Evolutionary conservation across 768 basidiomycete genomes (phyloP).

Genomic region (Hericium alpestre): DNA sequence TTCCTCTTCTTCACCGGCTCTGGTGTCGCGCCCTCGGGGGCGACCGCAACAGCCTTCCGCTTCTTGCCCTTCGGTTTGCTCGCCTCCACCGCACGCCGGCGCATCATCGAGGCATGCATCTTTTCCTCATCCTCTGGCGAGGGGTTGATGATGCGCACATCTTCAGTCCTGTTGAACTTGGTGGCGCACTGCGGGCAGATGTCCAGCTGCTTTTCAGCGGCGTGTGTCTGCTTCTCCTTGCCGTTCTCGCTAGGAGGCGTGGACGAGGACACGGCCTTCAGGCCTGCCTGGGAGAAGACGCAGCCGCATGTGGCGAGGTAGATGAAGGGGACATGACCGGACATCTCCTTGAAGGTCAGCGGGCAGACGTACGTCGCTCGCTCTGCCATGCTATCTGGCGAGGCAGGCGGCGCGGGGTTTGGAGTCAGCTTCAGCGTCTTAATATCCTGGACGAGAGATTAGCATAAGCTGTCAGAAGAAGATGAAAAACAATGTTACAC

Average conservation of each 20-base stretch:
- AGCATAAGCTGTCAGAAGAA: background rate
- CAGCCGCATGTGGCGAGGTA: slow-evolving; percentile 82
- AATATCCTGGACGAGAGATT: slow-evolving; percentile 51
- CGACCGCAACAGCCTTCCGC: slow-evolving; percentile 35
- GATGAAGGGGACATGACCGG: slow-evolving; percentile 79
- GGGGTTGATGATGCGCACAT: slow-evolving; percentile 63
- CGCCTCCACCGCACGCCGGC: slow-evolving; percentile 43
- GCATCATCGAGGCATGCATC: slow-evolving; percentile 47
- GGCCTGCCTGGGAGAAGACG: slow-evolving; percentile 78
- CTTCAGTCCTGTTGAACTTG: slow-evolving; percentile 48
- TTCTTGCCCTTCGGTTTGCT: slow-evolving; percentile 49
- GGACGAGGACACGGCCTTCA: slow-evolving; percentile 50
- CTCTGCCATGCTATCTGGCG: slow-evolving; percentile 32
- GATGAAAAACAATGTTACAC: slow-evolving; percentile 16
- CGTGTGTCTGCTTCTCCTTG: slow-evolving; percentile 21
- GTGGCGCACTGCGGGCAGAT: slow-evolving; percentile 71
- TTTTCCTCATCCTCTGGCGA: slow-evolving; percentile 50
- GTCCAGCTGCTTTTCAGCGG: slow-evolving; percentile 28
- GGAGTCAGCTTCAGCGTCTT: slow-evolving; percentile 72
- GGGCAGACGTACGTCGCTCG: slow-evolving; percentile 80
- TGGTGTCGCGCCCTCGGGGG: slow-evolving; percentile 21
- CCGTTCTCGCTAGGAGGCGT: slow-evolving; percentile 18
- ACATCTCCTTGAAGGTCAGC: slow-evolving; percentile 89
- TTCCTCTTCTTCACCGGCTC: slow-evolving; percentile 34
- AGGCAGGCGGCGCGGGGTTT: slow-evolving; percentile 40